Percentiles rank a stretch among this genome's conserved stretches.
Conservation (phyloP, 2,329 filamentous ascomycete genomes). For the Pseudogymnoascus destructans region DNA sequence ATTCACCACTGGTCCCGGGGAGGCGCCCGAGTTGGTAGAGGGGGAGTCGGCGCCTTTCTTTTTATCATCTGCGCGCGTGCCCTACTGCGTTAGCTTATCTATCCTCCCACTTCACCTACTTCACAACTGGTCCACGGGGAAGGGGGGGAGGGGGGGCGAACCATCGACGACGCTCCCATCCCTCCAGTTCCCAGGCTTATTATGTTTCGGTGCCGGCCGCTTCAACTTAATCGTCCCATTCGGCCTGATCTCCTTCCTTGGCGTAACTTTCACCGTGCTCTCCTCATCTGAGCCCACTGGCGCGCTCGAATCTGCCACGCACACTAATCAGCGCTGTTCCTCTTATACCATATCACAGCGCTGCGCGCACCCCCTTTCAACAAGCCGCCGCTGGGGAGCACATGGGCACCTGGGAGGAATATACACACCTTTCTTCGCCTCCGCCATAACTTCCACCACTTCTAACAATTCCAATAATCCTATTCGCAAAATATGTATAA, state of each 20-base stretch:
- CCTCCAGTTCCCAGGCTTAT: slow-evolving; percentile 58
- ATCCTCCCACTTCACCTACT: neutral
- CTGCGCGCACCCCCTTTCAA: neutral
- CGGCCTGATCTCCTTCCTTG: slow-evolving; percentile 33
- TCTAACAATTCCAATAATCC: neutral
- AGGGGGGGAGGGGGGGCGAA: slow-evolving; percentile 26
- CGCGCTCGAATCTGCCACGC: slow-evolving; percentile 2
- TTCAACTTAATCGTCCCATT: slow-evolving; percentile 48
- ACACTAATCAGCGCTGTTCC: neutral
- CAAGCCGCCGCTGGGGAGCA: neutral
- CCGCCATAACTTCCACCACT: neutral
- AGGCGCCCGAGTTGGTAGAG: slow-evolving; percentile 31
- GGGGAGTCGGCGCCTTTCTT: slow-evolving; percentile 36
- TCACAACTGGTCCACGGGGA: neutral
- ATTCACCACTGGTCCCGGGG: slow-evolving; percentile 46
- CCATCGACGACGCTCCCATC: slow-evolving; percentile 52
- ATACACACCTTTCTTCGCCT: neutral
- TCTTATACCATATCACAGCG: neutral
- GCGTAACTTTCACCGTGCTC: slow-evolving; percentile 48
- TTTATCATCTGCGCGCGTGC: slow-evolving; percentile 35
- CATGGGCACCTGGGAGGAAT: neutral
- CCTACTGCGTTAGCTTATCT: neutral
- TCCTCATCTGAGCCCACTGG: slow-evolving; percentile 34
- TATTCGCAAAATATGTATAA: neutral
- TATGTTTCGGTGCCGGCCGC: slow-evolving; percentile 47